These are phyloP conservation scores for Akanthomyces lecanii DNA, from an alignment of 2,329 filamentous ascomycete genomes.

Conservation along the genomic window DNA sequence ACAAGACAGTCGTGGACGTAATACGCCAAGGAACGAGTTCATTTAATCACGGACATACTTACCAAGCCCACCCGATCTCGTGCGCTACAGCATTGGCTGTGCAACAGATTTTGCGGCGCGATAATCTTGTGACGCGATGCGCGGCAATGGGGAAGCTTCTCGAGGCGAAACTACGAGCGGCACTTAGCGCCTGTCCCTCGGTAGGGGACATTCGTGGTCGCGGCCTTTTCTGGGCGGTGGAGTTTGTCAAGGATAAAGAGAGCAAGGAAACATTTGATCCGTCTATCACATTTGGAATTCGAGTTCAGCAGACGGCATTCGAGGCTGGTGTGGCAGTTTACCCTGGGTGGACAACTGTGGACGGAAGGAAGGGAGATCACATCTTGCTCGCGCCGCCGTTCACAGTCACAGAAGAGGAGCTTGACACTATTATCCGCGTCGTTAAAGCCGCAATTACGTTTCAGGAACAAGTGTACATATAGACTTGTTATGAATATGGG, in stretches of 20 bases:
- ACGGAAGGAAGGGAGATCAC: conserved; percentile 61
- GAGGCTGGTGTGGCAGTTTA: conserved; percentile 48
- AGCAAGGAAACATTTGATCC: conserved; percentile 35
- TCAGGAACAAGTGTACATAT: conserved; percentile 5
- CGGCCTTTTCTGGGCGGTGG: conserved; percentile 44
- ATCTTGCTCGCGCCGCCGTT: conserved; percentile 66
- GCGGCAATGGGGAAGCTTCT: conserved; percentile 29
- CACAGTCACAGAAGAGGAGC: conserved; percentile 45
- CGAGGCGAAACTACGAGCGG: conserved; percentile 24
- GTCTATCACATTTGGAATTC: conserved; percentile 24
- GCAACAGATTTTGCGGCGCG: conserved; percentile 34
- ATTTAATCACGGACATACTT: conserved; percentile 57
- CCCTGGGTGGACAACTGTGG: conserved; percentile 57
- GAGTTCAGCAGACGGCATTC: conserved; percentile 29
- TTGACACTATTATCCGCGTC: conserved; percentile 20
- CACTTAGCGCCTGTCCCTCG: conserved; percentile 28
- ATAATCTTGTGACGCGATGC: conserved; percentile 32
- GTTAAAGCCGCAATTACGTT: not conserved
- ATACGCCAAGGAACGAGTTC: conserved; percentile 43
- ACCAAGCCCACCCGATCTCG: conserved; percentile 35
- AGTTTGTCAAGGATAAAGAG: conserved; percentile 39
- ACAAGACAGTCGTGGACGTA: conserved; percentile 44
- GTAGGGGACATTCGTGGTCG: conserved; percentile 39
- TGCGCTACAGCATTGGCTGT: conserved; percentile 36
- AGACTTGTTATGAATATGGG: too few relatives aligned